phyloP scores from a whole-genome alignment of 2,329 filamentous ascomycete genomes.

The Cryphonectria carpinicola region DNA sequence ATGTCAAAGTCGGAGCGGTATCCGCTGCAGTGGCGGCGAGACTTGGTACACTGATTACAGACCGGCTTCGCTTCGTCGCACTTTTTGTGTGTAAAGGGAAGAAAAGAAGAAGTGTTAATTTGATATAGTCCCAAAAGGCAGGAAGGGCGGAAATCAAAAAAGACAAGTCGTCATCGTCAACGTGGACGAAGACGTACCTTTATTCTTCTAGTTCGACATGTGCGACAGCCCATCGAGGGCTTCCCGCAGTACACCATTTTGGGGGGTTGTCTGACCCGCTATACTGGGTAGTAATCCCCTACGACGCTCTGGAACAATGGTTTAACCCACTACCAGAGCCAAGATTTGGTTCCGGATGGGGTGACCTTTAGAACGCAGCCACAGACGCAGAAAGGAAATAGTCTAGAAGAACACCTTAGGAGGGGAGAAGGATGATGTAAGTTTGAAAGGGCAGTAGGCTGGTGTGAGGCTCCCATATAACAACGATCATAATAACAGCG shows the following conservation, averaged over 20 bases:
- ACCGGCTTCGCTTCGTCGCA: constrained; percentile 70
- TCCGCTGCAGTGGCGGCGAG: constrained; percentile 65
- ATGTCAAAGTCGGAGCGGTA: constrained; percentile 74
- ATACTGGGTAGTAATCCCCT: neutral
- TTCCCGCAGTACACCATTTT: constrained; percentile 69
- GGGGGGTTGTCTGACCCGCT: constrained; percentile 23
- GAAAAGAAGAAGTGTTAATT: neutral
- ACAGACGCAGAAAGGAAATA: neutral
- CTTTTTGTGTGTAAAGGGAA: constrained; percentile 41
- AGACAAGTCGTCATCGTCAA: neutral
- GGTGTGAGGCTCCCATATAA: neutral
- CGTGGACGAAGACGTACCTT: constrained; percentile 56
- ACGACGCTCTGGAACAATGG: neutral
- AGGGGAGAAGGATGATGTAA: neutral
- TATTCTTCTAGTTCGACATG: constrained; percentile 73
- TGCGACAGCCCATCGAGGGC: constrained; percentile 71
- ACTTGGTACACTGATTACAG: constrained; percentile 68
- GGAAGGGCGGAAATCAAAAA: neutral
- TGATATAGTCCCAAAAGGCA: no score
- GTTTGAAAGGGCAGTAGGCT: neutral
- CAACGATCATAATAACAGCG: neutral
- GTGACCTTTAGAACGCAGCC: neutral
- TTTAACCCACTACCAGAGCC: neutral
- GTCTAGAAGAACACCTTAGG: neutral
- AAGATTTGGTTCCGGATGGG: neutral